A percentile compares a stretch with the other conserved stretches of the same genome.
phyloP scores from a whole-genome alignment of 306 rosid species.

The Bauhinia variegata region DNA sequence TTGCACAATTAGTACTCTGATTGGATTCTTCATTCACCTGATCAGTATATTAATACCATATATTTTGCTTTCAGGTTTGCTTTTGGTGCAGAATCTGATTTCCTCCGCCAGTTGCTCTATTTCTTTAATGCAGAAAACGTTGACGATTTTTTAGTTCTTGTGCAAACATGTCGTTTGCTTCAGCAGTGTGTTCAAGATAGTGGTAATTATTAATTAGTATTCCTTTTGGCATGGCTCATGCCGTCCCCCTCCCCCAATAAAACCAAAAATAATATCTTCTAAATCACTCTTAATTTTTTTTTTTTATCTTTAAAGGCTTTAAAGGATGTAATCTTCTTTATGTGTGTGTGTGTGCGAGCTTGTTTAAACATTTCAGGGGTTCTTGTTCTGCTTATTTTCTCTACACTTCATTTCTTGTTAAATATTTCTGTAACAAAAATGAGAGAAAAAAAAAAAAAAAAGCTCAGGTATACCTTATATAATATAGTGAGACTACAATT shows the following conservation, averaged over 20 bases:
- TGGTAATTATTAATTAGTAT: slow-evolving; percentile 56
- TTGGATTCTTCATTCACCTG: slow-evolving; percentile 17
- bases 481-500: too few species aligned
- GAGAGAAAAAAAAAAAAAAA: too few species aligned
- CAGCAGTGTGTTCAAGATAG: slow-evolving; percentile 59
- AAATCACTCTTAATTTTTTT: too few species aligned
- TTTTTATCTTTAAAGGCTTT: too few species aligned
- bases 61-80: slow-evolving; percentile 69
- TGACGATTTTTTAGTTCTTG: slow-evolving; percentile 71
- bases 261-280: too few species aligned
- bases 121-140: slow-evolving; percentile 67
- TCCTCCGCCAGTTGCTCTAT: slow-evolving; percentile 80
- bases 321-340: too few species aligned
- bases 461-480: too few species aligned
- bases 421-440: too few species aligned
- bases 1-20: slow-evolving; percentile 20
- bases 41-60: slow-evolving; percentile 27
- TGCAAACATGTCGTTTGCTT: slow-evolving; percentile 78
- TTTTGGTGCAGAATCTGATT: slow-evolving; percentile 85
- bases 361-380: too few species aligned
- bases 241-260: too few species aligned
- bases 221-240: slow-evolving; percentile 10
- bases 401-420: not conserved
- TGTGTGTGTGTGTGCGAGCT: too few species aligned
- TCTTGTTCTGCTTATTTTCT: too few species aligned